phyloP scores from a whole-genome alignment of 1,284 basidiomycete species.

The Peniophora sp. region DNA sequence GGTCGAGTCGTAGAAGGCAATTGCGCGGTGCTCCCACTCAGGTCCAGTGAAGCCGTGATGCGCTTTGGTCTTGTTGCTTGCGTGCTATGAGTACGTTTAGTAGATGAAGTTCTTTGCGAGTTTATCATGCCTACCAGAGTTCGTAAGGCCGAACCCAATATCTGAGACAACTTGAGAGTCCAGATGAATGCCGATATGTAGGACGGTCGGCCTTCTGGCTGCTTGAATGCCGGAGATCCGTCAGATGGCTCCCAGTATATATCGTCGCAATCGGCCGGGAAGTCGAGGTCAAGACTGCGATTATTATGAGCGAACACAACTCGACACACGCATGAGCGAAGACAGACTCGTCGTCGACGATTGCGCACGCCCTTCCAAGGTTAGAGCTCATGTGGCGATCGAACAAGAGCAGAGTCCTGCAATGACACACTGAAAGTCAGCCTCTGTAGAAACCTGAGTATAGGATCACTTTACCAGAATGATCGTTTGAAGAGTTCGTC shows the following conservation, averaged over 20 bases:
- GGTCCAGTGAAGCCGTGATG: conserved; percentile 36
- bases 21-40: conserved; percentile 41
- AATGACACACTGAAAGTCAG: not conserved
- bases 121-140: conserved; percentile 26
- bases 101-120: not conserved
- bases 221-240: conserved; percentile 20
- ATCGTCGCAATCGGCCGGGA: conserved; percentile 43
- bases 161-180: conserved; percentile 35
- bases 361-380: conserved; percentile 40
- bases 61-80: conserved; percentile 44
- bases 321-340: not conserved
- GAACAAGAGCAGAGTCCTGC: conserved; percentile 21
- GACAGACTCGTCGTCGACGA: conserved; percentile 40
- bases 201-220: conserved; percentile 26
- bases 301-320: conserved; percentile 1
- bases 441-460: conserved; percentile 2
- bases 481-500: conserved; percentile 45
- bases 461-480: conserved; percentile 30
- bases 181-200: conserved; percentile 31
- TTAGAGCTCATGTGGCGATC: conserved; percentile 31
- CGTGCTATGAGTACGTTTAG: conserved; percentile 29
- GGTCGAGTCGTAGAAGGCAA: conserved; percentile 48
- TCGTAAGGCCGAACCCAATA: conserved; percentile 34
- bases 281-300: conserved; percentile 36
- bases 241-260: conserved; percentile 33